phyloP scores from a whole-genome alignment of 139 green algal genomes.

The Coelastrella sp. region DNA sequence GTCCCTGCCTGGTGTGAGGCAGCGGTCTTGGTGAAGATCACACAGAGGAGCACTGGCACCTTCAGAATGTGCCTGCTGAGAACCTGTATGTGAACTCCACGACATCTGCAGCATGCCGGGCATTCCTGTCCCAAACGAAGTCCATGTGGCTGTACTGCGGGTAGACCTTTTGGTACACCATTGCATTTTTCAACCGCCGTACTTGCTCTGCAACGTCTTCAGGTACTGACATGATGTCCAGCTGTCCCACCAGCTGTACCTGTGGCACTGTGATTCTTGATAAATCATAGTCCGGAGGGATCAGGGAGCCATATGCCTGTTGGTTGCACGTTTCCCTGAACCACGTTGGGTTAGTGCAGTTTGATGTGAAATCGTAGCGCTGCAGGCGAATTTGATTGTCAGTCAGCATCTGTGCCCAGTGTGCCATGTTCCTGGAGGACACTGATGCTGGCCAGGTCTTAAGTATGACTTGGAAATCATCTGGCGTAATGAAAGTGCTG shows the following conservation, averaged over 20 bases:
- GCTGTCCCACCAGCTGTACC: not conserved
- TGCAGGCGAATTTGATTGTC: not conserved
- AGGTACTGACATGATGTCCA: conserved; percentile 7
- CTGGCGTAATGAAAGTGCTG: not conserved
- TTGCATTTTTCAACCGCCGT: not conserved
- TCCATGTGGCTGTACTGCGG: conserved; percentile 33
- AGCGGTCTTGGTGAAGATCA: not conserved
- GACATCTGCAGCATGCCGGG: conserved; percentile 1
- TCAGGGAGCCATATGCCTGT: conserved; percentile 33
- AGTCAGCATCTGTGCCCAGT: conserved; percentile 15
- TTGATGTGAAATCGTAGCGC: not conserved
- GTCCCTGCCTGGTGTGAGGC: too few relatives aligned
- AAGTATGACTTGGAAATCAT: not conserved
- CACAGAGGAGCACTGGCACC: not conserved
- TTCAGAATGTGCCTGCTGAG: conserved; percentile 30
- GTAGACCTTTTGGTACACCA: not conserved
- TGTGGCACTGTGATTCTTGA: not conserved
- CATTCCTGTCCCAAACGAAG: conserved; percentile 36
- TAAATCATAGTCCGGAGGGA: conserved; percentile 23
- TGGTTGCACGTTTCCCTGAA: conserved; percentile 52
- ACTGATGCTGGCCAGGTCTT: conserved; percentile 37
- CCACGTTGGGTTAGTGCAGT: not conserved
- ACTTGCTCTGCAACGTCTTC: conserved; percentile 20
- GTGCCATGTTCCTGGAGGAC: conserved; percentile 3
- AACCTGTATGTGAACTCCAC: conserved; percentile 21